Evolutionary conservation across 108 stramenopile genomes (phyloP).

Genomic region (Phaeodactylum tricornutum): DNA sequence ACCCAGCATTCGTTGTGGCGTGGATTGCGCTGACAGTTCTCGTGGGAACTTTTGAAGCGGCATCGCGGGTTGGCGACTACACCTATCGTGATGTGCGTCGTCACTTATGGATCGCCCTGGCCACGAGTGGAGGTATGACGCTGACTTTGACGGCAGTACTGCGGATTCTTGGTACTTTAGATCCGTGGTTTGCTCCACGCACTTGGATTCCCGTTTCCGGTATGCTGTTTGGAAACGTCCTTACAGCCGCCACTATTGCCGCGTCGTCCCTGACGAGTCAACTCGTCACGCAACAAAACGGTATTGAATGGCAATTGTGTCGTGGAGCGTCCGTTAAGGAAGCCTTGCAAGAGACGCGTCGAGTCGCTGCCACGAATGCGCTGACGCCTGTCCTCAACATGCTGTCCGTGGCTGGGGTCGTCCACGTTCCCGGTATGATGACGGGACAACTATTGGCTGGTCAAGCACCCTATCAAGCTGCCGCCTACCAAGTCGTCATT

Average conservation of each 20-base stretch:
- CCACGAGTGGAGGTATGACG: not conserved
- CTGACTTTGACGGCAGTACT: constrained; percentile 8
- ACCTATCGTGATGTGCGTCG: constrained; percentile 10
- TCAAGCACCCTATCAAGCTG: constrained; percentile 58
- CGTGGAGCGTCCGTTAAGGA: constrained; percentile 20
- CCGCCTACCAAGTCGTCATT: constrained; percentile 77
- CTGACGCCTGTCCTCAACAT: constrained; percentile 56
- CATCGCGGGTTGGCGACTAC: constrained; percentile 14
- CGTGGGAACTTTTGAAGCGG: constrained; percentile 1
- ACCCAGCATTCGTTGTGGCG: constrained; percentile 9
- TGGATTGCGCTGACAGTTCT: constrained; percentile 17
- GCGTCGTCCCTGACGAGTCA: constrained; percentile 33
- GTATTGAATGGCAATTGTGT: constrained; percentile 26
- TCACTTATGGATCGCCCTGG: constrained; percentile 12
- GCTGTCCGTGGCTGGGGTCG: constrained; percentile 68
- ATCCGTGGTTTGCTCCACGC: constrained; percentile 18
- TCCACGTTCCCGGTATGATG: constrained; percentile 91
- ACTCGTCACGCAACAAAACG: constrained; percentile 25
- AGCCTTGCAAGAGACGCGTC: constrained; percentile 22
- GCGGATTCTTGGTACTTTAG: constrained; percentile 5
- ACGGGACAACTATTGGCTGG: constrained; percentile 87
- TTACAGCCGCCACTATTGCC: constrained; percentile 17
- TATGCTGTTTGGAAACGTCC: constrained; percentile 76
- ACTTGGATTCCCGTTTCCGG: constrained; percentile 67
- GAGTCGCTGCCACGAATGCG: constrained; percentile 13